phyloP scores from a whole-genome alignment of 2,329 filamentous ascomycete species.

The Fusarium brachygibbosum region DNA sequence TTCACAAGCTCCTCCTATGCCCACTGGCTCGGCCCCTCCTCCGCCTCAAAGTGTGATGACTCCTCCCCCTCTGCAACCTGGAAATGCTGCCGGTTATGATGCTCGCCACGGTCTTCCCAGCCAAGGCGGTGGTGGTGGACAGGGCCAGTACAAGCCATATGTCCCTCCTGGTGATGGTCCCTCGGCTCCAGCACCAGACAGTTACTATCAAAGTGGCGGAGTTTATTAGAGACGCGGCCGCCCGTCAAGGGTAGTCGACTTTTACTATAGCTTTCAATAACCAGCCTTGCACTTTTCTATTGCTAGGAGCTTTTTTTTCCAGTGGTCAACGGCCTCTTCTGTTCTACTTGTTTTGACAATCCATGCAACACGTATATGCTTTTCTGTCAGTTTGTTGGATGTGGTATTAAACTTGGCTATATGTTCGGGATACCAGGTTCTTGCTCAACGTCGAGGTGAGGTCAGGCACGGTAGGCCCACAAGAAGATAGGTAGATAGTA shows the following conservation, averaged over 20 bases:
- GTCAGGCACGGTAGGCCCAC: neutral
- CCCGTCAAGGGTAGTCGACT: neutral
- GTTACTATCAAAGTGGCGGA: slow-evolving; percentile 67
- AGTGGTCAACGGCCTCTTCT: neutral
- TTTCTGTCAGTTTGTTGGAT: neutral
- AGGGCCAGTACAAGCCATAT: slow-evolving; percentile 72
- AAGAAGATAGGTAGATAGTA: neutral
- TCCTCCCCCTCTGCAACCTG: slow-evolving; percentile 61
- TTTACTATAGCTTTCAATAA: slow-evolving; percentile 25
- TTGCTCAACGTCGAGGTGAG: neutral
- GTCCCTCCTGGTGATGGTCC: slow-evolving; percentile 63
- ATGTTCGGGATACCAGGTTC: neutral
- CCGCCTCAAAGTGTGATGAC: slow-evolving; percentile 53
- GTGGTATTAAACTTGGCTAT: neutral
- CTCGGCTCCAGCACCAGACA: slow-evolving; percentile 65
- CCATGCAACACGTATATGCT: neutral
- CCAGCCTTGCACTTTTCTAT: slow-evolving; percentile 3
- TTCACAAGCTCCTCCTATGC: slow-evolving; percentile 58
- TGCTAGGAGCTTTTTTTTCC: neutral
- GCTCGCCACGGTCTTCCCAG: slow-evolving; percentile 65
- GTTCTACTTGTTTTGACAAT: neutral
- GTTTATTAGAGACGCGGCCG: slow-evolving; percentile 49
- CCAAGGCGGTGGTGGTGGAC: slow-evolving; percentile 53
- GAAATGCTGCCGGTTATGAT: slow-evolving; percentile 62
- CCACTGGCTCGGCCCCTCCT: slow-evolving; percentile 53